Base-by-base conservation (phyloP, 371 early-diverging fungal genomes). In the Choanephora cucurbitarum region DNA sequence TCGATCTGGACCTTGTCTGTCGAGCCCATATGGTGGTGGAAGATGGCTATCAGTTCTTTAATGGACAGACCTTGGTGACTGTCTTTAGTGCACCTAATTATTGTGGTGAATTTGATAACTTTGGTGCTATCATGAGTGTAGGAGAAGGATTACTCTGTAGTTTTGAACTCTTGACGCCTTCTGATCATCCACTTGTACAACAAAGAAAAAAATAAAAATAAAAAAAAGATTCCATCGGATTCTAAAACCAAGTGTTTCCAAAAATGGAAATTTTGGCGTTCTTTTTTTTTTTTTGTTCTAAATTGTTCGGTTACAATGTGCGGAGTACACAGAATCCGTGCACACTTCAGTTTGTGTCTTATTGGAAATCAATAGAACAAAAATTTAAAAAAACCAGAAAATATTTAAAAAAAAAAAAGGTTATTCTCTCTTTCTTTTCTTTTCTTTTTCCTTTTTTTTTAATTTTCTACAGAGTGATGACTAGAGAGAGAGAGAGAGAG, bases 41-140 rank as follows among this genome's bases (percentile, higher is more conserved):
- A 74, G 97, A 96, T 59, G 97, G 98, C 15, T 99, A 99, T 68
- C 96, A 97, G 73, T 99, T 99, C 70, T 97, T 97, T 81, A 91
- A 89, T 44, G 88, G 94, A 58, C 82, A 93, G 40, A 83, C 88
- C 23, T 75, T 97, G 37, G 98, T 99, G 0, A 99, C 99, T 5
- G 80, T 99, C 22, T 99, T 96, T 64, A 90, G 91, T 22, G 98
- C 99, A 5, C 98, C 98, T 39, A 97, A 99, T 75, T 99, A 98
- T 66, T 99, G 99, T 68, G 98, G 97, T 31, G 97, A 97, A 72
- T 97, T 96, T 79, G 95, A 95, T 66, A 97, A 97, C 55, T 86
- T 80, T 58, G 95, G 94, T 6, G 97, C 94, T 0, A 92, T 96
- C 60, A 95, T 98, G 97, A 83, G 87, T 31, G 95, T 97, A n/a